These are phyloP conservation scores for Fusarium veterinarium DNA, from an alignment of 2,329 filamentous ascomycete species.

Conservation along the genomic window DNA sequence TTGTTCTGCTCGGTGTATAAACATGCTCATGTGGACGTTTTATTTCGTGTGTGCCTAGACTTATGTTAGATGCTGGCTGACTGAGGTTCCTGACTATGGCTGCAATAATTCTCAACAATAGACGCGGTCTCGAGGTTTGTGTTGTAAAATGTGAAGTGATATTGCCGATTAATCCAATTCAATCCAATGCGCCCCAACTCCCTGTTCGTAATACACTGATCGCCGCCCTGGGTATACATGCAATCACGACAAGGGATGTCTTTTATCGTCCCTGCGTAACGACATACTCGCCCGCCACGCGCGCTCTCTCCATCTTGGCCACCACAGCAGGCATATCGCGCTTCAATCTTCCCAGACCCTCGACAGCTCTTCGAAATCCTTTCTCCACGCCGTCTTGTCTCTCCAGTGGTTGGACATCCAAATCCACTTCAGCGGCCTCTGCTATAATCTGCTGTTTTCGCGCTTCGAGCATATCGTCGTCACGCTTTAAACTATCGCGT, in stretches of 20 bases:
- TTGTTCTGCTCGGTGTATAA: slow-evolving; percentile 3
- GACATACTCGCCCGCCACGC: slow-evolving; percentile 69
- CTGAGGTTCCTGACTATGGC: slow-evolving; percentile 27
- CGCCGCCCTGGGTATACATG: slow-evolving; percentile 32
- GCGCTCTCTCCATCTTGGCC: slow-evolving; percentile 73
- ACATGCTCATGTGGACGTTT: neutral
- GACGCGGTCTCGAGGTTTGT: slow-evolving; percentile 18
- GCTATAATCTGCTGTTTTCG: slow-evolving; percentile 33
- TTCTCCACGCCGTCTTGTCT: slow-evolving; percentile 58
- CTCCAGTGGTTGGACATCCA: slow-evolving; percentile 54
- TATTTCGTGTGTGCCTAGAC: slow-evolving; percentile 12
- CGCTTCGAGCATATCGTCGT: slow-evolving; percentile 58
- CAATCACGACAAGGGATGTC: neutral
- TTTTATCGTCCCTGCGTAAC: slow-evolving; percentile 50
- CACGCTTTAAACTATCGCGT: slow-evolving; percentile 54
- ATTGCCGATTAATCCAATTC: slow-evolving; percentile 2
- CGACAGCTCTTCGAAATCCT: slow-evolving; percentile 60
- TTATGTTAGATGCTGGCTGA: slow-evolving; percentile 25
- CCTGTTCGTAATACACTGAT: slow-evolving; percentile 6
- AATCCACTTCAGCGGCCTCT: slow-evolving; percentile 32
- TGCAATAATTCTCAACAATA: slow-evolving; percentile 38
- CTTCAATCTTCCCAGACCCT: slow-evolving; percentile 64
- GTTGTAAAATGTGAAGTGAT: neutral
- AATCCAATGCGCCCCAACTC: slow-evolving; percentile 26
- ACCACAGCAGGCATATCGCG: slow-evolving; percentile 70